Evolutionary conservation across 176 grass and related monocot genomes (phyloP), one percentile per base, ranked within the genome.

Genomic region (Aegilops speltoides): DNA sequence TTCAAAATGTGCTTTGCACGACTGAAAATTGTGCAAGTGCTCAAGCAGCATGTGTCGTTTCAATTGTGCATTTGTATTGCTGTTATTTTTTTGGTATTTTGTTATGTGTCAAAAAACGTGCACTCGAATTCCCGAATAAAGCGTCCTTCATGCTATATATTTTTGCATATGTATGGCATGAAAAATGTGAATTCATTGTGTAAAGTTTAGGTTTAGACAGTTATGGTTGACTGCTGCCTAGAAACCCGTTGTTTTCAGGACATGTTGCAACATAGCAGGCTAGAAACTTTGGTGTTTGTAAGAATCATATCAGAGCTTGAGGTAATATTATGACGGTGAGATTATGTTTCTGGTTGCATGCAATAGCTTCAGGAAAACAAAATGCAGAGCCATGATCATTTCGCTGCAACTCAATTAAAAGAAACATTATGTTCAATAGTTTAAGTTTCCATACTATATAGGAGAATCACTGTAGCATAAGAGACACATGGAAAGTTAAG

Each of bases 1-100:
- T 95, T 48, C 90, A 89, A 89, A 92, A 84, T 77, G 93, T 93
- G 40, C 86, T 93, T 90, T 95, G 90, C 82, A 71, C 66, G 34
- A 9, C 48, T 54, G 93, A 93, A 83, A 76, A 72, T 87, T 90
- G 54, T 93, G 93, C 89, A 91, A 85, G 93, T 82, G 54, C 19
- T 87, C 76, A 87, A 68, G 13, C 13, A 31, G 20, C 29, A 10
- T 54, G 26, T 84, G 13, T 67, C 79, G 32, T 26, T 56, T 86
- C 17, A 2, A 0, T 40, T 84, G 7, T 40, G 16, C 40, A 65
- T 36, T 32, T 57, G 11, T 77, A 19, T 25, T 90, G 4, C 34
- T 82, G 40, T 59, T 73, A 63, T 16, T 15, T 50, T 48, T 4
- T 50, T 50, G 46, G 46, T 56, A 10, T 70, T 62, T 56, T 82